Evolutionary conservation across 805 yeast genomes (phyloP).

Genomic region (Metschnikowia cubensis): DNA sequence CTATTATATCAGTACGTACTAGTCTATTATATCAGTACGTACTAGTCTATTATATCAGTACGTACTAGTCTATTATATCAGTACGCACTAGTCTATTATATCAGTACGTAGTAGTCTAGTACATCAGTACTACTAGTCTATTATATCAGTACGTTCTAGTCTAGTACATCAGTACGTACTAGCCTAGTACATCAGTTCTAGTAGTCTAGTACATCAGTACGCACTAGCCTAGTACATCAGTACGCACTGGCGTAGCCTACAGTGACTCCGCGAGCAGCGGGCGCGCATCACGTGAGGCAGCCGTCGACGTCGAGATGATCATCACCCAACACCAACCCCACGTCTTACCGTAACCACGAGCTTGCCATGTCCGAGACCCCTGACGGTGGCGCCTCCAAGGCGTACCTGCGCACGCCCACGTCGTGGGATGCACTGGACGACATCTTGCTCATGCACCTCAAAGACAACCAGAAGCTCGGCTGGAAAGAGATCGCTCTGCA

Average conservation of each 20-base stretch:
- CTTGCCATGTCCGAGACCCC: slow-evolving; percentile 5
- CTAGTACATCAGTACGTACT: too few relatives aligned
- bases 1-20: too few relatives aligned
- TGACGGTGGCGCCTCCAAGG: slow-evolving; percentile 10
- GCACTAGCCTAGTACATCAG: too few relatives aligned
- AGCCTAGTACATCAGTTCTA: too few relatives aligned
- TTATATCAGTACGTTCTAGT: too few relatives aligned
- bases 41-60: too few relatives aligned
- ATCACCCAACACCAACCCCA: slow-evolving; percentile 7
- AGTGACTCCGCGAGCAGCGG: neutral
- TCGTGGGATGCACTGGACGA: slow-evolving; percentile 49
- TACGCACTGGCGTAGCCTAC: too few relatives aligned
- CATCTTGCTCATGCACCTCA: slow-evolving; percentile 49
- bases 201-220: neutral
- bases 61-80: too few relatives aligned
- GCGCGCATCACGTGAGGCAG: slow-evolving; percentile 5
- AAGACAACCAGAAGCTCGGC: slow-evolving; percentile 79
- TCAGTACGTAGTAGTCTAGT: too few relatives aligned
- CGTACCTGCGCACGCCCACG: slow-evolving; percentile 38
- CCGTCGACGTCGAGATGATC: slow-evolving; percentile 19
- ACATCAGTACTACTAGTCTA: too few relatives aligned
- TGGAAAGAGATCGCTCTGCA: slow-evolving; percentile 86
- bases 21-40: too few relatives aligned
- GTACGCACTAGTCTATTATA: too few relatives aligned
- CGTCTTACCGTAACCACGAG: neutral